Evolutionary conservation across 192 early-diverging fungal species (phyloP).

Genomic region (Coemansia pectinata): DNA sequence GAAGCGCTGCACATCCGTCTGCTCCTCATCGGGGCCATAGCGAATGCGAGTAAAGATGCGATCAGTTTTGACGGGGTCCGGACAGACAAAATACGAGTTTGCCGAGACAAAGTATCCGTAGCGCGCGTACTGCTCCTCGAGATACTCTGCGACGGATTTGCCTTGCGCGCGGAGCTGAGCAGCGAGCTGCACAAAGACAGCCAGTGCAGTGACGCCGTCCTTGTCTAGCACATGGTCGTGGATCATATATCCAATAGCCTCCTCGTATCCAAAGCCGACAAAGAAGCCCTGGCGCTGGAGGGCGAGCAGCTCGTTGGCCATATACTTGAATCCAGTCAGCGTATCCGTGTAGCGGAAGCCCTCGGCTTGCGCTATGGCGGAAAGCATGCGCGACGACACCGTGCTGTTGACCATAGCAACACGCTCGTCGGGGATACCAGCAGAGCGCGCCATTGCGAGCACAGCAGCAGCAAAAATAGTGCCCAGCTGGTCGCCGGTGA

Average conservation of each 20-base stretch:
- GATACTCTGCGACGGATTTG: slow-evolving; percentile 63
- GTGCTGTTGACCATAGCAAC: slow-evolving; percentile 83
- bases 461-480: slow-evolving; percentile 71
- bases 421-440: slow-evolving; percentile 57
- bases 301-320: slow-evolving; percentile 78
- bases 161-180: slow-evolving; percentile 64
- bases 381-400: slow-evolving; percentile 86
- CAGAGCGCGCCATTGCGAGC: slow-evolving; percentile 56
- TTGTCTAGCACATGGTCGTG: slow-evolving; percentile 83
- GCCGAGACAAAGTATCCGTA: slow-evolving; percentile 83
- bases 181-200: slow-evolving; percentile 75
- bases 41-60: slow-evolving; percentile 81
- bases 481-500: slow-evolving; percentile 92
- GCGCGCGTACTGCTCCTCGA: slow-evolving; percentile 74
- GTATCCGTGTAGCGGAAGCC: slow-evolving; percentile 88
- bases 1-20: slow-evolving; percentile 16
- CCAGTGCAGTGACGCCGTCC: slow-evolving; percentile 88
- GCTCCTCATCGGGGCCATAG: slow-evolving; percentile 61
- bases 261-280: slow-evolving; percentile 87
- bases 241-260: slow-evolving; percentile 91
- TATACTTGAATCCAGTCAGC: slow-evolving; percentile 96
- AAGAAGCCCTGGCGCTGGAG: slow-evolving; percentile 65
- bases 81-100: slow-evolving; percentile 88
- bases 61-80: slow-evolving; percentile 68
- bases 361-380: slow-evolving; percentile 67